phyloP scores from a whole-genome alignment of 495 filamentous ascomycete species.

The Podospora appendiculata region DNA sequence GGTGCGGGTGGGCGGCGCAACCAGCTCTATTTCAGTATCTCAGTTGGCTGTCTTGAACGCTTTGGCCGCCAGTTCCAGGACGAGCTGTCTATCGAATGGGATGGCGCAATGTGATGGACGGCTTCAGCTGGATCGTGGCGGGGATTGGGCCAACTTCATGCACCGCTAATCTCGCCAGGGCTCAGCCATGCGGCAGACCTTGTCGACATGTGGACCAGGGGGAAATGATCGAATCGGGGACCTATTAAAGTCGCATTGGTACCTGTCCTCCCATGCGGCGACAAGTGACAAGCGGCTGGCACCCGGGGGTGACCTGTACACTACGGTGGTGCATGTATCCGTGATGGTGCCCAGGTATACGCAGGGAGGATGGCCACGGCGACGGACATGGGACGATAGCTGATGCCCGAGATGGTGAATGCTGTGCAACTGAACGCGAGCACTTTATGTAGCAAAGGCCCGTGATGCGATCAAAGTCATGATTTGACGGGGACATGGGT shows the following conservation, averaged over 20 bases:
- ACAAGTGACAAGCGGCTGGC: not conserved
- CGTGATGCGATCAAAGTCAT: too few relatives aligned
- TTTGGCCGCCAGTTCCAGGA: conserved; percentile 4
- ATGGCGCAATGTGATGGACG: not conserved
- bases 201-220: conserved; percentile 11
- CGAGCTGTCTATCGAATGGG: not conserved
- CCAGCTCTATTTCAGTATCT: conserved; percentile 11
- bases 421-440: too few relatives aligned
- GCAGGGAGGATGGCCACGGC: too few relatives aligned
- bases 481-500: too few relatives aligned
- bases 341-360: too few relatives aligned
- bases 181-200: conserved; percentile 14
- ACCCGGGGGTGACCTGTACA: too few relatives aligned
- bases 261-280: not conserved
- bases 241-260: conserved; percentile 4
- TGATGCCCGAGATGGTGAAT: too few relatives aligned
- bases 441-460: too few relatives aligned
- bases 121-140: conserved; percentile 15
- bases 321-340: too few relatives aligned
- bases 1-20: not conserved
- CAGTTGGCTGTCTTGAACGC: not conserved
- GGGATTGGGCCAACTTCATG: conserved; percentile 24
- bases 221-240: conserved; percentile 5
- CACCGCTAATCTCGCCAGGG: conserved; percentile 29
- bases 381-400: too few relatives aligned